Conservation (phyloP, 2,329 filamentous ascomycete genomes). For the Purpureocillium takamizusanense region DNA sequence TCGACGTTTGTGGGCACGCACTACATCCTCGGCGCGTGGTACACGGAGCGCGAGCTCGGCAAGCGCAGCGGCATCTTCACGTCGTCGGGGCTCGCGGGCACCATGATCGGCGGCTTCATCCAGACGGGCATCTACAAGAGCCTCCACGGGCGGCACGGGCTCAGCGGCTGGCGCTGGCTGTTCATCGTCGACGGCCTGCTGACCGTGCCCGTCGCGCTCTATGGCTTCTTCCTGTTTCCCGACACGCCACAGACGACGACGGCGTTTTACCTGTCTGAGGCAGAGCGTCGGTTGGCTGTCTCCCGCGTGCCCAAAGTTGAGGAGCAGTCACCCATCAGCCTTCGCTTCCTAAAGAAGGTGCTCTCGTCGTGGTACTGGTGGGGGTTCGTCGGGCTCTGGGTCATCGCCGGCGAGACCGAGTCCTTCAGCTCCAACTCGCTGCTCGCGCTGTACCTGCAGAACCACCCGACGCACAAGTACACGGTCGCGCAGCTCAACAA, state of each 20-base stretch:
- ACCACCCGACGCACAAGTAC: conserved; percentile 32
- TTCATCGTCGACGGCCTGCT: conserved; percentile 61
- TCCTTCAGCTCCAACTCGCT: conserved; percentile 59
- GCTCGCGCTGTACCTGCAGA: conserved; percentile 40
- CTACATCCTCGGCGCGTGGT: conserved; percentile 44
- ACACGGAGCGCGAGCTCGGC: conserved; percentile 49
- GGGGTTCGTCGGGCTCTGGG: conserved; percentile 58
- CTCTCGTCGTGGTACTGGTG: conserved; percentile 56
- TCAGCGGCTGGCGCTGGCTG: conserved; percentile 60
- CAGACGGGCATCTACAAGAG: conserved; percentile 50
- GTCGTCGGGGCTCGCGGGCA: conserved; percentile 48
- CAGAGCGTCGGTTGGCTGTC: conserved; percentile 33
- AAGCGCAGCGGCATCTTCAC: conserved; percentile 58
- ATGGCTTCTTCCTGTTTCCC: conserved; percentile 25
- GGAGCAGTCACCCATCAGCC: conserved; percentile 34
- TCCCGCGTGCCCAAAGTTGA: conserved; percentile 29
- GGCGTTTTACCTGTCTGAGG: conserved; percentile 33
- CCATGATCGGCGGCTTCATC: conserved; percentile 43
- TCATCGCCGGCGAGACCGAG: conserved; percentile 63
- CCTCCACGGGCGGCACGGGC: conserved; percentile 35
- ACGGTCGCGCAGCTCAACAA: conserved; percentile 42
- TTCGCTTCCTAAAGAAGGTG: conserved; percentile 43
- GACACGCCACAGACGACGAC: conserved; percentile 36
- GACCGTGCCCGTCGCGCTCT: conserved; percentile 24
- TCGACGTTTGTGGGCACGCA: conserved; percentile 31